Evolutionary conservation across 1,139 yeast genomes (phyloP), one percentile per base, ranked within the genome.

Genomic region (Taphrina flavorubra): DNA sequence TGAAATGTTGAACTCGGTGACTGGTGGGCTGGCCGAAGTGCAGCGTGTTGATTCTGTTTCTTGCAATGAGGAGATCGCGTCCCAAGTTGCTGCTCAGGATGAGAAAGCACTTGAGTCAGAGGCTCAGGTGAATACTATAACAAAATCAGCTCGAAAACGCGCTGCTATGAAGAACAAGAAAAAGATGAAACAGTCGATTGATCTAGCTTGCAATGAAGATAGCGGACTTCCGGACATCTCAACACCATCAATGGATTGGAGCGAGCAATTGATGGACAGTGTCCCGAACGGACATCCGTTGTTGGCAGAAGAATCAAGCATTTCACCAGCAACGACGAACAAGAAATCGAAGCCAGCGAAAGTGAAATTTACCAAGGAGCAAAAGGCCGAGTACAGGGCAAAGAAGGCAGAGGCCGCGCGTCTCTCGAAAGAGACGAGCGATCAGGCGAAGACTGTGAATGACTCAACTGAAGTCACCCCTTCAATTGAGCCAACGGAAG

Each of bases 111-210:
- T 34, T 20, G 47, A 44, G 4, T 13, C 18, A 16, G 55, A 49
- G 37, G 16, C 40, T 10, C 40, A 53, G 10, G 20, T 18, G 4
- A 20, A 53, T 13, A 53, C 42, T 11, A 34, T 53, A 18, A 53
- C 58, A 31, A 53, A 53, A 16, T 53, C 58, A 53, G 58, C 58
- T 53, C 58, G 58, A 14, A 53, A 53, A 34, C 25, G 58, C 8
- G 42, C 40, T 25, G 56, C 39, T 37, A 1, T 53, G 42, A 34
- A 37, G 18, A 53, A 53, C n/a, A 53, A 53, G 44, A 53, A 53
- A 42, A 53, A 53, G 44, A 53, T 34, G 58, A 16, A 25, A 11
- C 31, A 11, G 6, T 20, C 36, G 5, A 44, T n/a, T n/a, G 47
- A 44, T 10, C n/a, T 20, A 49, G 53, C 53, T 25, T 14, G 16